Evolutionary conservation across 163 green algal species (phyloP).

Genomic region (Chloroidium sp.): DNA sequence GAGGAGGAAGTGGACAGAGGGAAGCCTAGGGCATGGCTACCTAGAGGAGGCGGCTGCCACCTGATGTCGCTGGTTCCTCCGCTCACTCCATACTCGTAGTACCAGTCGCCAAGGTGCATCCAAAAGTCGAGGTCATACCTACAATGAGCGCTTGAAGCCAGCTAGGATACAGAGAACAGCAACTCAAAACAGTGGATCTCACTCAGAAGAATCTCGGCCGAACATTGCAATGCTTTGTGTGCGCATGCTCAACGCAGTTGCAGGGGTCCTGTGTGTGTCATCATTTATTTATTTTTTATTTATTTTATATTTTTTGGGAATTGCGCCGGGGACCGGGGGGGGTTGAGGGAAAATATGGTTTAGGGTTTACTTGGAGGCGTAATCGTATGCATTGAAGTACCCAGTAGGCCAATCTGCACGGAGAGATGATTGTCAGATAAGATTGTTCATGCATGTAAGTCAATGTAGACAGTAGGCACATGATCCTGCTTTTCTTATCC

Average conservation of each 20-base stretch:
- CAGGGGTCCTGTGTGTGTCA: neutral
- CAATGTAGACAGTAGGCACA: neutral
- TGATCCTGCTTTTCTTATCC: neutral
- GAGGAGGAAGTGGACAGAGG: too few relatives aligned
- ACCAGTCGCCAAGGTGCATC: slow-evolving; percentile 12
- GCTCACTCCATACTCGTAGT: neutral
- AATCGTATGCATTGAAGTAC: slow-evolving; percentile 18
- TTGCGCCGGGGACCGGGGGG: too few relatives aligned
- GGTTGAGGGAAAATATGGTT: neutral
- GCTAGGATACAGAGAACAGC: neutral
- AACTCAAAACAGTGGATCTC: neutral
- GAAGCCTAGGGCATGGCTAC: neutral
- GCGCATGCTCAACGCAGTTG: neutral
- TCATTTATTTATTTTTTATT: neutral
- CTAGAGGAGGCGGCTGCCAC: neutral
- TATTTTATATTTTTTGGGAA: neutral
- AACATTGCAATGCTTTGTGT: neutral
- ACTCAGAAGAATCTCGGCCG: neutral
- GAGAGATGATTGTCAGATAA: neutral
- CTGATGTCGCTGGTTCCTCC: neutral
- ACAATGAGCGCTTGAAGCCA: neutral
- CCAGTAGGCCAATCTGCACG: slow-evolving; percentile 2
- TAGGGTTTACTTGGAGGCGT: neutral
- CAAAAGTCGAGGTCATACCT: slow-evolving; percentile 16
- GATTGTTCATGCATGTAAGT: neutral